Conservation (phyloP, 2,329 filamentous ascomycete genomes). For the Biscogniauxia mediterranea region DNA sequence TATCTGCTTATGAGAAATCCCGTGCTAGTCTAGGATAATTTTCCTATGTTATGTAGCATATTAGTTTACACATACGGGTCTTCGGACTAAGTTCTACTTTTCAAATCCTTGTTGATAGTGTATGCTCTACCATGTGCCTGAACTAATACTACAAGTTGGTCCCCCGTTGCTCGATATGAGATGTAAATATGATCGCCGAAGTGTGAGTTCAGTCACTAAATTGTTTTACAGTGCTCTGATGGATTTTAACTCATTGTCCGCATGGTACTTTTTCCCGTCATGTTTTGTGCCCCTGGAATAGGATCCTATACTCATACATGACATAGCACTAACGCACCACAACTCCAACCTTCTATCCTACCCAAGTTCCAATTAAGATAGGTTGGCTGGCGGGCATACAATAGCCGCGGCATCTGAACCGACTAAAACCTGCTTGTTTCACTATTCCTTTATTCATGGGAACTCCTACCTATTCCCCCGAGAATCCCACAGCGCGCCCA, state of each 20-base stretch:
- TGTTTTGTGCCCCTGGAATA: background rate
- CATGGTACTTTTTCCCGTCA: background rate
- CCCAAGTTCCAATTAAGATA: background rate
- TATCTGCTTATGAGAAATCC: too few species aligned
- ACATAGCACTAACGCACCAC: background rate
- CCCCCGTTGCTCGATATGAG: background rate
- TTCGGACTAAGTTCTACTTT: background rate
- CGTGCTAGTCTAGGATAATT: too few species aligned
- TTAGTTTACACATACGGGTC: too few species aligned
- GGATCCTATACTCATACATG: background rate
- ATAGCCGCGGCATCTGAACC: background rate
- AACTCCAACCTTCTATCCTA: background rate
- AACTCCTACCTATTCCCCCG: background rate
- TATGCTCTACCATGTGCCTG: background rate
- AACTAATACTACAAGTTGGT: background rate
- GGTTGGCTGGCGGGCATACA: background rate
- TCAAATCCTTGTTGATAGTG: background rate
- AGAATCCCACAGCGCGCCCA: background rate
- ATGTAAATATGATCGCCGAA: background rate
- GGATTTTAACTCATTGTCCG: background rate
- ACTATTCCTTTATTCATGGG: background rate
- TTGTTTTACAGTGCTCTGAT: background rate
- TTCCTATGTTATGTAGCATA: too few species aligned
- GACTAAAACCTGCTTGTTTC: background rate
- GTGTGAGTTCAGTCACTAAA: background rate